Evolutionary conservation across 2,329 filamentous ascomycete genomes (phyloP).

Genomic region (Alternaria arborescens): DNA sequence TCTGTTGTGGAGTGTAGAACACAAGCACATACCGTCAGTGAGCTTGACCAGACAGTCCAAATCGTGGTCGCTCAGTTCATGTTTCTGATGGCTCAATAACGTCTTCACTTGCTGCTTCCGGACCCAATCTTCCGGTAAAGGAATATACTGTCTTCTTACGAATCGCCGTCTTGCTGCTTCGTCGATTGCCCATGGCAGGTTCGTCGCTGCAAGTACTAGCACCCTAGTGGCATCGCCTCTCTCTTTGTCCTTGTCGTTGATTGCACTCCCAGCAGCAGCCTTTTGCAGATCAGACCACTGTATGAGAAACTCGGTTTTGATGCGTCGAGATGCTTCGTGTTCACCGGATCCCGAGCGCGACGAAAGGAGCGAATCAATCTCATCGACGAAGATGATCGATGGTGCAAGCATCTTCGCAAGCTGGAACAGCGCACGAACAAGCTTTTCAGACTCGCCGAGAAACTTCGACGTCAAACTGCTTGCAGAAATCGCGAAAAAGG

Average conservation of each 20-base stretch:
- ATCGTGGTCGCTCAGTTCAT: conserved; percentile 75
- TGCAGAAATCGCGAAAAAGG: conserved; percentile 96
- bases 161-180: conserved; percentile 92
- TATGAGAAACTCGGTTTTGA: conserved; percentile 98
- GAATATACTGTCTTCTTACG: conserved; percentile 94
- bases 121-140: conserved; percentile 85
- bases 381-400: conserved; percentile 97
- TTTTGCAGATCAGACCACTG: conserved; percentile 96
- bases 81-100: conserved; percentile 86
- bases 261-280: conserved; percentile 85
- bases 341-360: conserved; percentile 80
- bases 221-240: conserved; percentile 86
- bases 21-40: conserved; percentile 75
- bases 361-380: conserved; percentile 93
- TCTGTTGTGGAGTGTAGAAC: not conserved
- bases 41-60: conserved; percentile 76
- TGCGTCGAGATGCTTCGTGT: conserved; percentile 89
- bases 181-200: conserved; percentile 96
- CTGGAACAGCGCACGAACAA: conserved; percentile 89
- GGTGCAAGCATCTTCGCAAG: conserved; percentile 90
- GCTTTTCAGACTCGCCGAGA: conserved; percentile 93
- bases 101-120: conserved; percentile 80
- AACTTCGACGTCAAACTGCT: conserved; percentile 96
- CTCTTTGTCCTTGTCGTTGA: conserved; percentile 70
- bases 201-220: conserved; percentile 92